These are phyloP conservation scores for Panicum virgatum DNA, from an alignment of 202 grass and related monocot species.

Conservation along the genomic window DNA sequence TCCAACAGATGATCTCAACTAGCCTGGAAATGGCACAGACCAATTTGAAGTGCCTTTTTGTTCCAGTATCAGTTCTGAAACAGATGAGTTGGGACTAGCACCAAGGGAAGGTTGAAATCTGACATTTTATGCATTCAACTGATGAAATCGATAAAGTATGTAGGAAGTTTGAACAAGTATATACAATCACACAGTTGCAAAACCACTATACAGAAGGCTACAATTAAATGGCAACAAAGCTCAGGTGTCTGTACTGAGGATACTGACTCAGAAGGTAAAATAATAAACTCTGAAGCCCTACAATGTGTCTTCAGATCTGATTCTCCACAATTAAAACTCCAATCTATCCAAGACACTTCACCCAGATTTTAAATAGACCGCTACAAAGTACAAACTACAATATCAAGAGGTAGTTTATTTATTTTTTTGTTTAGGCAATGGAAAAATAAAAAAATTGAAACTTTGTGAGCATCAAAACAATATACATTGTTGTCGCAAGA, in stretches of 20 bases:
- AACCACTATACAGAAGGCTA: too few species aligned
- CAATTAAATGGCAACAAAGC: too few species aligned
- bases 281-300: too few species aligned
- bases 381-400: not conserved
- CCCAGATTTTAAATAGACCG: not conserved
- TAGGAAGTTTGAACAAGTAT: not conserved
- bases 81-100: not conserved
- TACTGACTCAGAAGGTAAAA: too few species aligned
- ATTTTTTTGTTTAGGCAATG: not conserved
- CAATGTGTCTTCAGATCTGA: too few species aligned
- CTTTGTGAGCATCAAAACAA: not conserved
- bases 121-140: not conserved
- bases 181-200: not conserved
- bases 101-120: not conserved
- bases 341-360: not conserved
- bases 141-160: not conserved
- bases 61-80: not conserved
- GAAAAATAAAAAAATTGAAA: not conserved
- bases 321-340: not conserved
- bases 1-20: not conserved
- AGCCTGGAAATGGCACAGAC: not conserved
- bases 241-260: too few species aligned
- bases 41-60: not conserved
- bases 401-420: not conserved
- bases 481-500: not conserved